Evolutionary conservation across 2,329 filamentous ascomycete genomes (phyloP).

Genomic region (Alternaria consortialis): DNA sequence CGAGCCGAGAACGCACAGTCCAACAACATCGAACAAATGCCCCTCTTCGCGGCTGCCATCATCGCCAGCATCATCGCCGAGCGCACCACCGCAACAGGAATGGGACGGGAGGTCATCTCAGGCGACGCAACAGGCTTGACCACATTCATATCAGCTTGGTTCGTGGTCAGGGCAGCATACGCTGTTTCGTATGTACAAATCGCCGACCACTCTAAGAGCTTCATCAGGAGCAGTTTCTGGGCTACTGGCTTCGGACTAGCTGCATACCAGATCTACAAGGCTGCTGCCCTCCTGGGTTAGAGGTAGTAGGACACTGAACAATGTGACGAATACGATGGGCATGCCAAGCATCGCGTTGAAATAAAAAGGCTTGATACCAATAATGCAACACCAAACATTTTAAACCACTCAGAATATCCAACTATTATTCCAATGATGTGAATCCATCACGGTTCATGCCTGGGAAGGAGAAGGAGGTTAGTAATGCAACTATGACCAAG

Average conservation of each 20-base stretch:
- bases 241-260: conserved; percentile 22
- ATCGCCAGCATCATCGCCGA: conserved; percentile 37
- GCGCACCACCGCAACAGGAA: conserved; percentile 26
- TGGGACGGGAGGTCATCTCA: conserved; percentile 15
- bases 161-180: conserved; percentile 31
- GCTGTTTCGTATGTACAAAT: conserved; percentile 32
- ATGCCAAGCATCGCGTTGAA: background rate
- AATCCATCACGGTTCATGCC: background rate
- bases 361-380: background rate
- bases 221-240: conserved; percentile 31
- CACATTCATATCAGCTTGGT: conserved; percentile 31
- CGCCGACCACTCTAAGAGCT: conserved; percentile 28
- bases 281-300: conserved; percentile 29
- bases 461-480: background rate
- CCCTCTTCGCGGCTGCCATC: conserved; percentile 35
- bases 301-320: background rate
- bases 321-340: background rate
- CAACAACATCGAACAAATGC: conserved; percentile 38
- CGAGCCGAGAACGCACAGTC: conserved; percentile 38
- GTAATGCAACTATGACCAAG: background rate
- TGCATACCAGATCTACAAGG: conserved; percentile 35
- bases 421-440: background rate
- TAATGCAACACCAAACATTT: background rate
- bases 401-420: no score
- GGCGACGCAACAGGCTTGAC: conserved; percentile 32